Conservation (phyloP, 2,329 filamentous ascomycete genomes). For the Elsinoe batatas region DNA sequence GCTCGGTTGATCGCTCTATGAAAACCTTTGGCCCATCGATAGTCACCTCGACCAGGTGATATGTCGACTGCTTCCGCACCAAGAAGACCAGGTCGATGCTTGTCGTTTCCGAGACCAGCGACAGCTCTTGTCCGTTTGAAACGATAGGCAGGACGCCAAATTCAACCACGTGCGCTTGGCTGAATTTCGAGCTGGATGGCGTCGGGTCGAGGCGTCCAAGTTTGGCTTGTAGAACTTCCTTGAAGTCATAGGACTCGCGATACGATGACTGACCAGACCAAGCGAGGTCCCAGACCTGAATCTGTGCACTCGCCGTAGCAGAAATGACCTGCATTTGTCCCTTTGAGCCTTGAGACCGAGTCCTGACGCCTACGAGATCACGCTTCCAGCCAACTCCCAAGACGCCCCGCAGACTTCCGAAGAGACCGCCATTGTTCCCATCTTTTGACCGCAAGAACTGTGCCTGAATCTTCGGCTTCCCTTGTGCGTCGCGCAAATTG, state of each 20-base stretch:
- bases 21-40: constrained; percentile 45
- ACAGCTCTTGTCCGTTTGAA: constrained; percentile 18
- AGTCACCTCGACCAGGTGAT: constrained; percentile 64
- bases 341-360: constrained; percentile 59
- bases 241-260: constrained; percentile 60
- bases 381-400: constrained; percentile 63
- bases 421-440: constrained; percentile 53
- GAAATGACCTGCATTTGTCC: constrained; percentile 80
- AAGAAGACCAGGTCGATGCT: constrained; percentile 41
- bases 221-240: constrained; percentile 52
- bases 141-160: constrained; percentile 8
- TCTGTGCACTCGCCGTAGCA: constrained; percentile 62
- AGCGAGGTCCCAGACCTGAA: constrained; percentile 82
- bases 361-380: constrained; percentile 69
- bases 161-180: neutral
- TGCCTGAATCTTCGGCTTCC: constrained; percentile 68
- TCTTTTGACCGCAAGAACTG: constrained; percentile 62
- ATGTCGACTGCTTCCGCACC: constrained; percentile 40
- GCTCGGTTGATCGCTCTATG: constrained; percentile 57
- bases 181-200: constrained; percentile 23
- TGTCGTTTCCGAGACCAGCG: constrained; percentile 34
- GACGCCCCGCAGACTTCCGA: constrained; percentile 70
- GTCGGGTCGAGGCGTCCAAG: constrained; percentile 46
- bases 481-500: constrained; percentile 75
- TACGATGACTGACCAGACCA: constrained; percentile 75